Base-by-base conservation (phyloP, 1,139 yeast genomes). In the Nematodospora anomalae region DNA sequence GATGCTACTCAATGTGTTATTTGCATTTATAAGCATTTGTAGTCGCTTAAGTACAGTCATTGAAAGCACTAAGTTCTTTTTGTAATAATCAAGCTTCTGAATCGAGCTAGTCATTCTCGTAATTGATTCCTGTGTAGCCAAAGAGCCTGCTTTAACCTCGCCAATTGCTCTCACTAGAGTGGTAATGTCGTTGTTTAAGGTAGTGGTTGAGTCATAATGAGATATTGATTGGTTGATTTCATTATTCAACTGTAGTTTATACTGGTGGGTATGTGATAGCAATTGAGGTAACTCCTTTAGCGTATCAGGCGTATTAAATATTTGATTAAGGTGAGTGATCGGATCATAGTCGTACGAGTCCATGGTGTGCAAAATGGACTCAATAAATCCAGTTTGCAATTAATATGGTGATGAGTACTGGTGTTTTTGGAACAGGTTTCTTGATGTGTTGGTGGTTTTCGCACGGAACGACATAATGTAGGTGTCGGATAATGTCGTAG, bases 31-130 rank as follows among this genome's bases (percentile, higher is more conserved):
- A 37, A 92, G 69, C 85, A 90, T 90, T 53, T 89, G 96, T 25
- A 94, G 70, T 43, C 96, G 73, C 52, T 92, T 86, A 44, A 92
- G 71, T 24, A 90, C 79, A 1, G 95, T 88, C 85, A 92, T 86
- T 10, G 94, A 79, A 24, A 79, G 69, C 3, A 88, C 90, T 36
- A 92, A 65, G 55, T 92, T 92, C 55, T 78, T 79, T 64, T 92
- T 94, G 30, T 89, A 81, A 36, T 76, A 77, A 58, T 92, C 98
- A 41, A 92, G 68, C 25, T 74, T 67, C 49, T 87, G 85, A 41
- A 94, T 89, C 33, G 83, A 84, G 4, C 77, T 68, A 0, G 97
- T 90, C 76, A 88, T 83, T 9, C 58, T 60, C 7, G 80, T 68
- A 37, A 90, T 88, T 3, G 81, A 73, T 5, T 60, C 50, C 42